Conservation (phyloP, 345 rosid species). For the Populus alba region DNA sequence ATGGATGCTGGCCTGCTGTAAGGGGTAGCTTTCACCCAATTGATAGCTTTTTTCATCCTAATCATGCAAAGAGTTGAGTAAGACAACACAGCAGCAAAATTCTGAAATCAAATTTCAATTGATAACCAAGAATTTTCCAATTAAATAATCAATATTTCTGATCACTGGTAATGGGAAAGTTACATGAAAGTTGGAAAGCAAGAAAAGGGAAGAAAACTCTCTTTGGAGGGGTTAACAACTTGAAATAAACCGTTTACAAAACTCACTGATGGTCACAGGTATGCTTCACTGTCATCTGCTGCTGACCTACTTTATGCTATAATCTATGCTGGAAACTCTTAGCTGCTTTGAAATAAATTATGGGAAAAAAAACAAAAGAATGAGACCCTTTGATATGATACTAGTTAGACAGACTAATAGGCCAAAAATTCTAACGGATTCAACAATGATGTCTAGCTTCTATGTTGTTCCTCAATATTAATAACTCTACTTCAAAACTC, state of each 20-base stretch:
- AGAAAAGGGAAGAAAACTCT: neutral
- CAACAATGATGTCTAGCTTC: conserved; percentile 21
- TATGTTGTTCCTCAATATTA: conserved; percentile 1
- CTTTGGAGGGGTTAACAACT: neutral
- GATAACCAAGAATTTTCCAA: conserved; percentile 7
- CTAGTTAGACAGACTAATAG: conserved; percentile 12
- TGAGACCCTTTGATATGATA: conserved; percentile 19
- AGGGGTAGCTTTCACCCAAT: no score
- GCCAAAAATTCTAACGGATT: conserved; percentile 26
- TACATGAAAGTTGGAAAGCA: conserved; percentile 4
- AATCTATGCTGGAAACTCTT: conserved; percentile 11
- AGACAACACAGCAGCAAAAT: neutral
- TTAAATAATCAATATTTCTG: conserved; percentile 18
- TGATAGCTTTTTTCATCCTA: no score
- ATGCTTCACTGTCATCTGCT: conserved; percentile 25
- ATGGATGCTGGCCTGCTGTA: no score
- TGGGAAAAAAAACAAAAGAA: conserved; percentile 30
- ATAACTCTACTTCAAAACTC: conserved; percentile 34
- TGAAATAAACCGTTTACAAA: conserved; percentile 13
- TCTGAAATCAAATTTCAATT: neutral
- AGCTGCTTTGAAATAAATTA: conserved; percentile 22
- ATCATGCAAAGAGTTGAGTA: no score
- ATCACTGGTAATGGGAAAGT: conserved; percentile 9
- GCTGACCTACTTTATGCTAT: conserved; percentile 16
- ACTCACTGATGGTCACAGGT: conserved; percentile 13